Conservation (phyloP, 2,329 filamentous ascomycete species). For the Bipolaris bicolor region DNA sequence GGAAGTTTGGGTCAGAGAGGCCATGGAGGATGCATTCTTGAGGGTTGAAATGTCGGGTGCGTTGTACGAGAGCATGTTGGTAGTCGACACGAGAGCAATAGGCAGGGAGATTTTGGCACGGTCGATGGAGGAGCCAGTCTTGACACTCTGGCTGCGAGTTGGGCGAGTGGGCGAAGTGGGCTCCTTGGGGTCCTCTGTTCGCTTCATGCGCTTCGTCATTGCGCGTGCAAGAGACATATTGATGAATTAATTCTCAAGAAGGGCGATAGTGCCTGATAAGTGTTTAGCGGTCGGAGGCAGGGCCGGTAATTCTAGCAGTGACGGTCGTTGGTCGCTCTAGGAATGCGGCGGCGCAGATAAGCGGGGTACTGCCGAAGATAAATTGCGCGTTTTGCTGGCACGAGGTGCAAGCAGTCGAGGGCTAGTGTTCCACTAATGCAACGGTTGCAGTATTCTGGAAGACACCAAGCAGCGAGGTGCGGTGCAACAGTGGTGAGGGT, state of each 20-base stretch:
- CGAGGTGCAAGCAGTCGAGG: slow-evolving; percentile 27
- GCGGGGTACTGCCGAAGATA: slow-evolving; percentile 47
- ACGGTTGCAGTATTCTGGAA: slow-evolving; percentile 31
- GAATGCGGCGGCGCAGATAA: slow-evolving; percentile 30
- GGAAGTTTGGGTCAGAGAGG: slow-evolving; percentile 62
- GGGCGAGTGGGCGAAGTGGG: slow-evolving; percentile 45
- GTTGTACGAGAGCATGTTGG: slow-evolving; percentile 95
- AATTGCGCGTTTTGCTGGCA: slow-evolving; percentile 36
- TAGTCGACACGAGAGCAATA: slow-evolving; percentile 86
- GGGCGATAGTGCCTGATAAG: slow-evolving; percentile 33
- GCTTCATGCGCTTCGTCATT: slow-evolving; percentile 72
- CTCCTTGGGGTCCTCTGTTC: slow-evolving; percentile 48
- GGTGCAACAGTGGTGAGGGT: not conserved
- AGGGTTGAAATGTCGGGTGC: slow-evolving; percentile 75
- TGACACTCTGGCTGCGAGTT: slow-evolving; percentile 55
- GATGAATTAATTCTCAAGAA: slow-evolving; percentile 38
- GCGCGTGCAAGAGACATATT: slow-evolving; percentile 70
- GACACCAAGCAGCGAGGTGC: slow-evolving; percentile 18
- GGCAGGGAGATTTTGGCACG: slow-evolving; percentile 84
- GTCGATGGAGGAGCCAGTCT: slow-evolving; percentile 55
- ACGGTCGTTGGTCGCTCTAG: slow-evolving; percentile 36
- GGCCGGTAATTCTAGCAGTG: slow-evolving; percentile 39
- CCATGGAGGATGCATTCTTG: slow-evolving; percentile 53
- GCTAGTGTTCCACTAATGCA: slow-evolving; percentile 26
- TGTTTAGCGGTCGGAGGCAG: slow-evolving; percentile 33